Evolutionary conservation across 331 rosid species (phyloP).

Genomic region (Cydonia oblonga): DNA sequence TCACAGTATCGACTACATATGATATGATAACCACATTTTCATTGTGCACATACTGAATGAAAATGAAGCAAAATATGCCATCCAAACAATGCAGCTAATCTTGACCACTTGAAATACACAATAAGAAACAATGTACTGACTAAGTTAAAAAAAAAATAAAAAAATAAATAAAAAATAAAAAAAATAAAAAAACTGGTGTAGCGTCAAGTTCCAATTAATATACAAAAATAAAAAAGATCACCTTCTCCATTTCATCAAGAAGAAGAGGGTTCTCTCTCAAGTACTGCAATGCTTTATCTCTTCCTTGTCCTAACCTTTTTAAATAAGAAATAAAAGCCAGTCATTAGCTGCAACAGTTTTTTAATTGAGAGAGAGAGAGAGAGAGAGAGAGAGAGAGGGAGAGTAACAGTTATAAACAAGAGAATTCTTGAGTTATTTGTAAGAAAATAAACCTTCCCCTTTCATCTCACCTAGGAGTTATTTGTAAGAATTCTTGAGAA

Average conservation of each 20-base stretch:
- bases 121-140: neutral
- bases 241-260: conserved; percentile 87
- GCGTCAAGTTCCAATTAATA: neutral
- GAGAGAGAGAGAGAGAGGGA: neutral
- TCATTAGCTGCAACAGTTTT: conserved; percentile 14
- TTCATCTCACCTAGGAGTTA: too few relatives aligned
- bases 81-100: neutral
- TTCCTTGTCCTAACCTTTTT: conserved; percentile 91
- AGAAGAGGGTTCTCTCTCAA: conserved; percentile 64
- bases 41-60: neutral
- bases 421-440: neutral
- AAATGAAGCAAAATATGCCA: neutral
- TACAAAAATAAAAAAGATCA: neutral
- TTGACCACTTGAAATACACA: neutral
- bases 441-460: neutral
- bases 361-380: neutral
- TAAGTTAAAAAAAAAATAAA: neutral
- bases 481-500: neutral
- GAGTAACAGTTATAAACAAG: neutral
- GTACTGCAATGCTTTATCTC: conserved; percentile 83
- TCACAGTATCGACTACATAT: neutral
- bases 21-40: neutral
- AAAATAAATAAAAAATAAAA: too few relatives aligned
- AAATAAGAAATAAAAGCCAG: conserved; percentile 4
- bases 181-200: neutral